Evolutionary conservation across 139 green algal genomes (phyloP).

Genomic region (Closterium sp.): DNA sequence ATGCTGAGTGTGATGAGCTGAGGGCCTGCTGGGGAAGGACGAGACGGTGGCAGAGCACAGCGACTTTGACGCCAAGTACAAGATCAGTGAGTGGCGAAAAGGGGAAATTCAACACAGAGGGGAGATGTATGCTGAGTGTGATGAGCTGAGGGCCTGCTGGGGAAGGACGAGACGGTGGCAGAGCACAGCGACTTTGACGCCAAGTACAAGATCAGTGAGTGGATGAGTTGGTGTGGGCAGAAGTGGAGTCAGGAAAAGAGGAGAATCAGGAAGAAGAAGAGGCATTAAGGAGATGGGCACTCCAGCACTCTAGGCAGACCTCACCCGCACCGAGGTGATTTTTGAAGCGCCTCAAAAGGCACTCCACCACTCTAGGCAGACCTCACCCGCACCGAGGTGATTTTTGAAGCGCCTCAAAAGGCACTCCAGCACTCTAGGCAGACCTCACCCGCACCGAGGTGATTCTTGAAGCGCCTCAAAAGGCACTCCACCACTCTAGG

Average conservation of each 20-base stretch:
- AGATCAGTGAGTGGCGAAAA: conserved; percentile 24
- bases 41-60: conserved; percentile 15
- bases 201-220: conserved; percentile 46
- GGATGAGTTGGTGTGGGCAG: neutral
- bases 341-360: too few species aligned
- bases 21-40: neutral
- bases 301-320: too few species aligned
- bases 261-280: neutral
- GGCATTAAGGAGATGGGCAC: too few species aligned
- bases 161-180: neutral
- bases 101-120: too few species aligned
- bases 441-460: too few species aligned
- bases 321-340: too few species aligned
- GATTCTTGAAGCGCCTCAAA: too few species aligned
- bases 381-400: too few species aligned
- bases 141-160: conserved; percentile 22
- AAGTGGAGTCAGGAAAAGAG: neutral
- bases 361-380: neutral
- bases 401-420: too few species aligned
- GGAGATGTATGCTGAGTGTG: neutral
- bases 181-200: conserved; percentile 12
- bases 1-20: too few species aligned
- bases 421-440: too few species aligned
- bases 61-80: conserved; percentile 34
- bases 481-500: too few species aligned